phyloP scores from a whole-genome alignment of 2,329 filamentous ascomycete species.

The Trichoderma sp. region DNA sequence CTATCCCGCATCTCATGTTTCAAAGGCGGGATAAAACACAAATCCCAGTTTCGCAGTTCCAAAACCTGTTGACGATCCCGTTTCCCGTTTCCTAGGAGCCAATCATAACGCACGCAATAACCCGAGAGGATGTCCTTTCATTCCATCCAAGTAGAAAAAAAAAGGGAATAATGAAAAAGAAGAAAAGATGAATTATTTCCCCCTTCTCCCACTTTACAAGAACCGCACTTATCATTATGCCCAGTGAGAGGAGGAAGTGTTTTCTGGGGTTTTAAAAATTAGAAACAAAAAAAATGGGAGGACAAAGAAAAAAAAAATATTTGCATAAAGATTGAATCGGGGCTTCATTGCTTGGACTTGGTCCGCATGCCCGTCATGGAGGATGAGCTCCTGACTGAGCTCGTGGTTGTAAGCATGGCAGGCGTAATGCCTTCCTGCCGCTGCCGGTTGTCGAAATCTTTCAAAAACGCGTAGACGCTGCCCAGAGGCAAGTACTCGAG shows the following conservation, averaged over 20 bases:
- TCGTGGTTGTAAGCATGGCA: slow-evolving; percentile 15
- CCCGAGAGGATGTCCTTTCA: background rate
- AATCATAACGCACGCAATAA: background rate
- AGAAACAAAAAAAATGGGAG: background rate
- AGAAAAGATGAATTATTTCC: background rate
- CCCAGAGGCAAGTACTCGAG: slow-evolving; percentile 23
- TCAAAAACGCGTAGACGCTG: slow-evolving; percentile 21
- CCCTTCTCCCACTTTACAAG: background rate
- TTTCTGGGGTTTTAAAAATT: background rate
- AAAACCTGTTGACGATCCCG: slow-evolving; percentile 1
- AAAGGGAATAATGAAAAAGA: background rate
- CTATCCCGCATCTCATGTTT: background rate
- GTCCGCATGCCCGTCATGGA: slow-evolving; percentile 10
- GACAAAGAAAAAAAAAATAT: background rate
- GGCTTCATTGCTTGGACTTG: slow-evolving; percentile 1
- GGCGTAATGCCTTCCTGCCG: slow-evolving; percentile 4
- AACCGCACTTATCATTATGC: background rate
- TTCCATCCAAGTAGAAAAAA: background rate
- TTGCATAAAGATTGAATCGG: background rate
- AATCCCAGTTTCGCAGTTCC: background rate
- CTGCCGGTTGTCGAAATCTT: slow-evolving; percentile 21
- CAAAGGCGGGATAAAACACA: background rate
- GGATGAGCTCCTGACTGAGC: slow-evolving; percentile 7
- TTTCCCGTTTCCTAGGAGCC: background rate
- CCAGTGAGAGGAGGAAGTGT: background rate